phyloP scores from a whole-genome alignment of 2,329 filamentous ascomycete species.

The Paracamarosporium sp. region DNA sequence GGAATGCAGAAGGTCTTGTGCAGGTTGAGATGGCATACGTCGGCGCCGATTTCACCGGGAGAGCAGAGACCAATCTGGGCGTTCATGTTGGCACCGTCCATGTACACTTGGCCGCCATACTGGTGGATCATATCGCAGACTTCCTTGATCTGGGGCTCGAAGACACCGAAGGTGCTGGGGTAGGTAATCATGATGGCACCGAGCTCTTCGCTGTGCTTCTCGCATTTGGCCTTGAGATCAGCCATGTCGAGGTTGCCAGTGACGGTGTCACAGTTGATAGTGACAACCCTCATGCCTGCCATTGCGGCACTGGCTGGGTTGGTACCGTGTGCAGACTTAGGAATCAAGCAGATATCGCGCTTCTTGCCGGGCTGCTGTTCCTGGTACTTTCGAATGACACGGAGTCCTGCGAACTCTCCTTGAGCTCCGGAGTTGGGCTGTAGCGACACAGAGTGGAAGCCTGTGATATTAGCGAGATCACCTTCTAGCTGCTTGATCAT shows the following conservation, averaged over 20 bases:
- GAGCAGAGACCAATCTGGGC: slow-evolving; percentile 96
- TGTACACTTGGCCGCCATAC: slow-evolving; percentile 92
- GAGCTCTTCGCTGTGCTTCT: slow-evolving; percentile 84
- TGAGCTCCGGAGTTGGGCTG: slow-evolving; percentile 97
- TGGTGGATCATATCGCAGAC: slow-evolving; percentile 86
- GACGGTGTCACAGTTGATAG: slow-evolving; percentile 85
- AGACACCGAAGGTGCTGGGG: slow-evolving; percentile 92
- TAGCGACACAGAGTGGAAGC: slow-evolving; percentile 86
- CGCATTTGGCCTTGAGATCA: slow-evolving; percentile 86
- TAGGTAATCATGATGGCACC: slow-evolving; percentile 98
- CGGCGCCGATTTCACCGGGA: slow-evolving; percentile 91
- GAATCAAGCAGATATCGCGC: slow-evolving; percentile 92
- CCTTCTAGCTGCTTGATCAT: slow-evolving; percentile 76
- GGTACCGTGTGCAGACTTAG: slow-evolving; percentile 92
- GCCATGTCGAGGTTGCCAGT: slow-evolving; percentile 89
- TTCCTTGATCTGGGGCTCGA: slow-evolving; percentile 86
- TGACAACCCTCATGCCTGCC: slow-evolving; percentile 93
- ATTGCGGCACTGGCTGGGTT: slow-evolving; percentile 95
- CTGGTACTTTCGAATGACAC: slow-evolving; percentile 85
- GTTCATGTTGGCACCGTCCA: slow-evolving; percentile 99
- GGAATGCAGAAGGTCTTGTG: slow-evolving; percentile 99
- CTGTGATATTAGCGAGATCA: slow-evolving; percentile 83
- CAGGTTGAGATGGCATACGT: slow-evolving; percentile 95
- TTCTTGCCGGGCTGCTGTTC: slow-evolving; percentile 71
- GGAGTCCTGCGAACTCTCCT: slow-evolving; percentile 90